Evolutionary conservation across 192 early-diverging fungal species (phyloP), one percentile per base, ranked within the genome.

Genomic region (Dimargaris xerosporica): DNA sequence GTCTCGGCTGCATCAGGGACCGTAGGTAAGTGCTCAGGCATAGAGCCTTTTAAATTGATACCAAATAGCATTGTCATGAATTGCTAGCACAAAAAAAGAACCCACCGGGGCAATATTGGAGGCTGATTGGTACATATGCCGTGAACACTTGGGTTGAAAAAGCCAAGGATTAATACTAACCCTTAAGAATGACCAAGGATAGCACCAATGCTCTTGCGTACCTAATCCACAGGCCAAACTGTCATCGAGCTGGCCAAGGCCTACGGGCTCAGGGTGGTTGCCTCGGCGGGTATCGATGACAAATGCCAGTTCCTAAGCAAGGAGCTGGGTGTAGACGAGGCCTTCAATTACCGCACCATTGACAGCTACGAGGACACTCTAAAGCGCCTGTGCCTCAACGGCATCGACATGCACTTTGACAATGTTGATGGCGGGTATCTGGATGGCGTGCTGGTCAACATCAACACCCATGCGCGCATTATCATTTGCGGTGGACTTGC

Each of bases 271-370:
- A 72, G 69, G 23, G 91, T 96, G 5, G 79, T 96, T 47, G 93
- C 90, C 39, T 80, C 81, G 26, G 87, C 89, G 10, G 89, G 90
- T 12, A 78, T 80, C 3, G 89, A 93, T 65, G 88, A 91, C 1
- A 96, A 96, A 67, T 82, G 85, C 26, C 75, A 67, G 16, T 81
- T 76, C 63, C 75, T 92, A 25, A 75, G 76, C 56, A 70, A 76
- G 5, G 75, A 79, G 43, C 66, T 84, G 48, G 84, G 84, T 6
- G 87, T 85, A 42, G 90, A 95, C 70, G 87, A 74, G 7, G 93
- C 78, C 11, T 87, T 95, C 78, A 95, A 95, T 77, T 95, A 95
- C 84, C 93, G 91, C 70, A 90, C 80, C 3, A 75, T 72, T 6
- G 76, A 73, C 19, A 61, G 66, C 43, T 58, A 69, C n/a, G 60